Percentiles rank a stretch among this genome's conserved stretches.
These are phyloP conservation scores for Juglanconis juglandina DNA, from an alignment of 2,329 filamentous ascomycete species.

Conservation along the genomic window DNA sequence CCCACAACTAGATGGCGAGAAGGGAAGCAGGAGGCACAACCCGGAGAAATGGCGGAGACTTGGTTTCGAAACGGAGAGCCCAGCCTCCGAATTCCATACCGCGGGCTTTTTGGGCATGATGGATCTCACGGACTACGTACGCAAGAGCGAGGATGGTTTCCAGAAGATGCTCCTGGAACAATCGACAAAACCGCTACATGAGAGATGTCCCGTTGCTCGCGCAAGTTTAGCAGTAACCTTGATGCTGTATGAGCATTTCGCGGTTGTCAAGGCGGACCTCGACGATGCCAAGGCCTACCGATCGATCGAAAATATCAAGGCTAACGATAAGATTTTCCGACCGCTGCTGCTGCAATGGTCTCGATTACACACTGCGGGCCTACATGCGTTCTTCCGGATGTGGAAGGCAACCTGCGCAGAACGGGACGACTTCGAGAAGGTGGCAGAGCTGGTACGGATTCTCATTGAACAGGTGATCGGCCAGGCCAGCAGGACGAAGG, in stretches of 20 bases:
- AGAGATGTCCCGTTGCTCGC: conserved; percentile 82
- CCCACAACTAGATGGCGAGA: conserved; percentile 37
- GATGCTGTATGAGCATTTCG: conserved; percentile 92
- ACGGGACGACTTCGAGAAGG: conserved; percentile 86
- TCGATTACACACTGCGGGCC: conserved; percentile 75
- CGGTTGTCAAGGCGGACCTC: conserved; percentile 78
- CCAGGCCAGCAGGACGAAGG: conserved; percentile 73
- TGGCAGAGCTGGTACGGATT: conserved; percentile 85
- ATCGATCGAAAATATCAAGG: conserved; percentile 68
- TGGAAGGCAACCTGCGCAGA: conserved; percentile 90
- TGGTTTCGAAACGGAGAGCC: conserved; percentile 88
- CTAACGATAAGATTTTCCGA: conserved; percentile 81
- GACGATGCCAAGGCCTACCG: conserved; percentile 76
- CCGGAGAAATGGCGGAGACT: conserved; percentile 90
- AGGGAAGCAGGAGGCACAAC: conserved; percentile 69
- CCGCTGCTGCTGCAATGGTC: conserved; percentile 93
- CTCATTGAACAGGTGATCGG: conserved; percentile 87
- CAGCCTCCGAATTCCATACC: conserved; percentile 77
- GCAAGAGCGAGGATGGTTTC: conserved; percentile 87
- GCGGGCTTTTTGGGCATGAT: conserved; percentile 94
- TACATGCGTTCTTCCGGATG: conserved; percentile 84
- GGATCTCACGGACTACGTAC: conserved; percentile 91
- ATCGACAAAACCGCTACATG: conserved; percentile 63
- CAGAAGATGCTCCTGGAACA: conserved; percentile 92
- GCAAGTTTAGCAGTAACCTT: conserved; percentile 83